A percentile compares a stretch with the other conserved stretches of the same genome.
These are phyloP conservation scores for Malus sieversii DNA, from an alignment of 306 rosid genomes.

Conservation along the genomic window DNA sequence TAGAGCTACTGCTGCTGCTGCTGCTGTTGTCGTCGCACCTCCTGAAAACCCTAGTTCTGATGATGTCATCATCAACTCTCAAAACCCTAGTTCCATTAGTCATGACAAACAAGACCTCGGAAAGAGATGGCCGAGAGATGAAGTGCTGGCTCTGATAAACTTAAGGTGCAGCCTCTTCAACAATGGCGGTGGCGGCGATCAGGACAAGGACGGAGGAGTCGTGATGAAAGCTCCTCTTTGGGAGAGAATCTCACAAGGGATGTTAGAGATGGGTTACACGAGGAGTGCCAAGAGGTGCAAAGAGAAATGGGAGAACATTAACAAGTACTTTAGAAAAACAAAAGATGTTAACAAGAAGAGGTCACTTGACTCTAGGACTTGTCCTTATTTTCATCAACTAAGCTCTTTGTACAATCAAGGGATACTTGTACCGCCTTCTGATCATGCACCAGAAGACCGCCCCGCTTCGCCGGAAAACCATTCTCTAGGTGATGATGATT, in stretches of 20 bases:
- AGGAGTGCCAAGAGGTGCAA: slow-evolving; percentile 88
- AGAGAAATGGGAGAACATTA: slow-evolving; percentile 94
- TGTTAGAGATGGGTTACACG: slow-evolving; percentile 64
- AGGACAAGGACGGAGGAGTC: slow-evolving; percentile 18
- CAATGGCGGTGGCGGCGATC: slow-evolving; percentile 5
- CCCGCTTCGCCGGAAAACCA: slow-evolving; percentile 6
- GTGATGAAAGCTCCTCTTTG: slow-evolving; percentile 57
- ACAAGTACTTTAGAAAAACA: slow-evolving; percentile 83
- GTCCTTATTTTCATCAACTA: slow-evolving; percentile 79
- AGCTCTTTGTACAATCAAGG: slow-evolving; percentile 55
- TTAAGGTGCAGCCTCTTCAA: slow-evolving; percentile 43
- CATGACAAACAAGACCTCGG: slow-evolving; percentile 43
- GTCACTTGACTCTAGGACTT: slow-evolving; percentile 74
- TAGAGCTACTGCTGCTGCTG: neutral
- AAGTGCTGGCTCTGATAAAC: slow-evolving; percentile 72
- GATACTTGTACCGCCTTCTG: slow-evolving; percentile 20
- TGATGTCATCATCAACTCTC: slow-evolving; percentile 4
- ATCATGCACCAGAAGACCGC: slow-evolving; percentile 23
- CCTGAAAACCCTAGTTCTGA: slow-evolving; percentile 6
- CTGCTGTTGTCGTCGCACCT: neutral
- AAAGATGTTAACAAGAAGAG: slow-evolving; percentile 65
- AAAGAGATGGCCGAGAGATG: slow-evolving; percentile 89
- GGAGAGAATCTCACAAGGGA: slow-evolving; percentile 91
- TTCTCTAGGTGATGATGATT: slow-evolving; percentile 1
- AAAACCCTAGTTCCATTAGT: slow-evolving; percentile 5